Conservation (phyloP, 1,139 yeast species). For the Candida glucosophila region DNA sequence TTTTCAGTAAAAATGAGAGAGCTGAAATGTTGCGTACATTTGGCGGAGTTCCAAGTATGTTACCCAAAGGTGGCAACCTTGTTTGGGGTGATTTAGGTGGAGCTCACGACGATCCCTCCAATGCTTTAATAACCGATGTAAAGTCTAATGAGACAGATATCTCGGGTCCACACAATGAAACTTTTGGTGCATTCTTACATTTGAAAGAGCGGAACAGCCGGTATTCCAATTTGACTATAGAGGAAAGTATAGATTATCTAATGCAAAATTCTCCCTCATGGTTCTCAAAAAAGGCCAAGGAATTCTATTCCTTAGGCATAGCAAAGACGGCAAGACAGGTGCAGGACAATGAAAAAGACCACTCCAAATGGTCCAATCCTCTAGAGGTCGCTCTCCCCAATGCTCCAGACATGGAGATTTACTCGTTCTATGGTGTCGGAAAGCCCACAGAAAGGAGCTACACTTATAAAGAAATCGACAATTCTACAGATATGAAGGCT, state of each 20-base stretch:
- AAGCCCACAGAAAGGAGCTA: conserved; percentile 94
- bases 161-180: conserved; percentile 27
- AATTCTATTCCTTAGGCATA: conserved; percentile 73
- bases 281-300: conserved; percentile 56
- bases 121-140: conserved; percentile 17
- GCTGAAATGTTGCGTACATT: conserved; percentile 76
- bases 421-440: conserved; percentile 90
- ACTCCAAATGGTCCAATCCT: conserved; percentile 85
- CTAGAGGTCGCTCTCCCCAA: conserved; percentile 83
- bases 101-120: conserved; percentile 56
- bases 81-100: conserved; percentile 70
- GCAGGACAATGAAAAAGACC: conserved; percentile 53
- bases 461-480: conserved; percentile 60
- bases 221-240: conserved; percentile 48
- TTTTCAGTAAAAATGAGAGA: conserved; percentile 83
- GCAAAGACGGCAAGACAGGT: conserved; percentile 57
- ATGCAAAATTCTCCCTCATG: conserved; percentile 63
- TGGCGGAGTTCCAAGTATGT: conserved; percentile 93
- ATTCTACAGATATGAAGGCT: conserved; percentile 47
- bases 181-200: conserved; percentile 72
- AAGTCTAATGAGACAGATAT: conserved; percentile 11
- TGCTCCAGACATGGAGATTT: conserved; percentile 88
- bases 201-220: conserved; percentile 17
- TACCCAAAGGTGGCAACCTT: conserved; percentile 87
- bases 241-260: conserved; percentile 57